phyloP scores from a whole-genome alignment of 768 basidiomycete genomes.

The Pulveroboletus frians region DNA sequence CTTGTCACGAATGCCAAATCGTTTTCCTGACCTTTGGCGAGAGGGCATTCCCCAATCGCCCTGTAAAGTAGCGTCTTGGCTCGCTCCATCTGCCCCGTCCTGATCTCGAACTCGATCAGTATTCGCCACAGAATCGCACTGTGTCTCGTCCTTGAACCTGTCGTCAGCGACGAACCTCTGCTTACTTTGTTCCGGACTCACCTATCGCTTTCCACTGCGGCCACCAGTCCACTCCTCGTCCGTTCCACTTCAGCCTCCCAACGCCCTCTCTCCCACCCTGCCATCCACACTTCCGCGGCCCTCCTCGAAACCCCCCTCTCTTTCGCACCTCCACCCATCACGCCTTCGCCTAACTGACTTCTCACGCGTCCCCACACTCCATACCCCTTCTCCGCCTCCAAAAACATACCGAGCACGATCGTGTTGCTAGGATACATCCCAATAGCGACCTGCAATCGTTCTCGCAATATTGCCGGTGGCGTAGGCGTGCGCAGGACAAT shows the following conservation, averaged over 20 bases:
- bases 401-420: slow-evolving; percentile 63
- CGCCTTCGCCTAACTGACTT: slow-evolving; percentile 45
- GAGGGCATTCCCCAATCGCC: slow-evolving; percentile 69
- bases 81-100: slow-evolving; percentile 46
- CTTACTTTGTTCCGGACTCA: slow-evolving; percentile 27
- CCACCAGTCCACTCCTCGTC: slow-evolving; percentile 55
- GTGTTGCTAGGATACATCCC: slow-evolving; percentile 65
- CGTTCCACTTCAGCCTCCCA: slow-evolving; percentile 72
- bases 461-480: slow-evolving; percentile 54
- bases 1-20: neutral
- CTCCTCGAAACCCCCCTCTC: slow-evolving; percentile 57
- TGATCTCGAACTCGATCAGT: slow-evolving; percentile 75
- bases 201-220: slow-evolving; percentile 66
- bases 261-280: slow-evolving; percentile 69
- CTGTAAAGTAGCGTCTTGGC: slow-evolving; percentile 74
- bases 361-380: slow-evolving; percentile 74
- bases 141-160: slow-evolving; percentile 48
- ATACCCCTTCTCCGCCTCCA: slow-evolving; percentile 73
- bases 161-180: slow-evolving; percentile 2
- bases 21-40: slow-evolving; percentile 55
- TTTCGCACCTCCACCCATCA: slow-evolving; percentile 30
- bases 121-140: slow-evolving; percentile 69
- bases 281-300: slow-evolving; percentile 69
- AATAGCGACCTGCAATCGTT: slow-evolving; percentile 50
- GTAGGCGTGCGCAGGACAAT: slow-evolving; percentile 50